A percentile compares a stretch with the other conserved stretches of the same genome.
These are phyloP conservation scores for Atractiella rhizophila DNA, from an alignment of 768 basidiomycete genomes.

Conservation along the genomic window DNA sequence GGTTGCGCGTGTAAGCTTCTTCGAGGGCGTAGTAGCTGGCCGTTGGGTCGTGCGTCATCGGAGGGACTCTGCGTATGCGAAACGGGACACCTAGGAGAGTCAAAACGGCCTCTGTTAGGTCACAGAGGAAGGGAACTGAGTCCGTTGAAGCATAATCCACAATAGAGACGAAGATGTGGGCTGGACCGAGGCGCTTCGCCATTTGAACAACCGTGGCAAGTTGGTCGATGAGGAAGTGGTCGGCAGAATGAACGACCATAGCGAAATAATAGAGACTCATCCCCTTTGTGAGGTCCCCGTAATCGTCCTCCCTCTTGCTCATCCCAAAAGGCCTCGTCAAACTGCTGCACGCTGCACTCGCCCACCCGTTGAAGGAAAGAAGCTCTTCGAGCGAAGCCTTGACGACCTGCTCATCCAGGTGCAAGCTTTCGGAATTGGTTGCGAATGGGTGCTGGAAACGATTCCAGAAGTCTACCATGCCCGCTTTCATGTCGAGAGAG, in stretches of 20 bases:
- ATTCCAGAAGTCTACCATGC: conserved; percentile 69
- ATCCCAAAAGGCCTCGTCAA: conserved; percentile 84
- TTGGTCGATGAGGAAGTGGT: conserved; percentile 97
- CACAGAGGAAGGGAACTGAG: conserved; percentile 76
- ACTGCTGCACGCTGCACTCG: conserved; percentile 79
- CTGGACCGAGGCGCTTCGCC: conserved; percentile 62
- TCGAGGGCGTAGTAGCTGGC: conserved; percentile 87
- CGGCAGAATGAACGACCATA: conserved; percentile 86
- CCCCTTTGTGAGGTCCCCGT: conserved; percentile 60
- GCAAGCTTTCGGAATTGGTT: conserved; percentile 49
- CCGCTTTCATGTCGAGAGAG: conserved; percentile 44
- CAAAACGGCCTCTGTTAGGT: conserved; percentile 83
- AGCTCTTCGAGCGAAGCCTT: conserved; percentile 73
- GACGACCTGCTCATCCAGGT: conserved; percentile 73
- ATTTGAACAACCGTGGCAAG: conserved; percentile 93
- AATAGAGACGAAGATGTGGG: conserved; percentile 89
- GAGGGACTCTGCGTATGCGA: conserved; percentile 65
- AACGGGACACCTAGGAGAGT: conserved; percentile 81
- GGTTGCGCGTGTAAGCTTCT: conserved; percentile 77
- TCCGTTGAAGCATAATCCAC: conserved; percentile 87
- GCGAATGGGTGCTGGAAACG: conserved; percentile 81
- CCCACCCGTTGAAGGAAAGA: conserved; percentile 93
- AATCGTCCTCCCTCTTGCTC: conserved; percentile 52
- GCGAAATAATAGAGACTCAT: conserved; percentile 82
- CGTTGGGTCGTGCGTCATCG: conserved; percentile 69